Percentiles rank a stretch among this genome's conserved stretches.
Conservation (phyloP, 106 monocot species). For the Platanthera zijinensis region DNA sequence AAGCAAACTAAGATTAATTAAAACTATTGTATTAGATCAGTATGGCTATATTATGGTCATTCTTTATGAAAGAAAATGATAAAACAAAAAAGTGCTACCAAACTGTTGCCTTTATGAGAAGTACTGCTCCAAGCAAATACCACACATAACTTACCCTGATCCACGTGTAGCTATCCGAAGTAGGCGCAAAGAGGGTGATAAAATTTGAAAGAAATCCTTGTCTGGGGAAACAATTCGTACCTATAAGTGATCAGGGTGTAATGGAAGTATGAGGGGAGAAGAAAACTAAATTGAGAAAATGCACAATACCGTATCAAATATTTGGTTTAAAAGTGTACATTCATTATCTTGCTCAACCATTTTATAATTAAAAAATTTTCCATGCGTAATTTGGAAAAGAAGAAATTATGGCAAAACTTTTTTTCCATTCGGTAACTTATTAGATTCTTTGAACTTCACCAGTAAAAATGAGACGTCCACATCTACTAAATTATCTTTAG, state of each 20-base stretch:
- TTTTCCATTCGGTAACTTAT: neutral
- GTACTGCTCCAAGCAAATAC: neutral
- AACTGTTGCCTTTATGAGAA: neutral
- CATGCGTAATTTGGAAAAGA: too few relatives aligned
- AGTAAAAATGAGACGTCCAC: too few relatives aligned
- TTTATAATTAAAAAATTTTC: neutral
- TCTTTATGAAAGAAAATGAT: neutral
- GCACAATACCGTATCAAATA: neutral
- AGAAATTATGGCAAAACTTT: neutral
- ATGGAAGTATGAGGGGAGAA: neutral
- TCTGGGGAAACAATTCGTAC: conserved; percentile 95
- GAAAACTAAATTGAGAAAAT: neutral
- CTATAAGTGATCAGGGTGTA: conserved; percentile 23
- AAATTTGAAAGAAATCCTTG: conserved; percentile 96
- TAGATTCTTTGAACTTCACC: too few relatives aligned
- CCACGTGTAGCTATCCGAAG: conserved; percentile 74
- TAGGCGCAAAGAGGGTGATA: conserved; percentile 91
- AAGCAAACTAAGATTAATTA: too few relatives aligned
- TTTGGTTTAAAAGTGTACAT: neutral
- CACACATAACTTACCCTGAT: conserved; percentile 37
- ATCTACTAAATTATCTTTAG: too few relatives aligned
- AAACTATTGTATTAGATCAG: too few relatives aligned
- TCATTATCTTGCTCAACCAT: neutral
- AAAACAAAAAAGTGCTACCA: neutral
- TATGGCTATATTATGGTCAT: too few relatives aligned